Evolutionary conservation across 768 basidiomycete species (phyloP).

Genomic region (Lentinula detonsa): DNA sequence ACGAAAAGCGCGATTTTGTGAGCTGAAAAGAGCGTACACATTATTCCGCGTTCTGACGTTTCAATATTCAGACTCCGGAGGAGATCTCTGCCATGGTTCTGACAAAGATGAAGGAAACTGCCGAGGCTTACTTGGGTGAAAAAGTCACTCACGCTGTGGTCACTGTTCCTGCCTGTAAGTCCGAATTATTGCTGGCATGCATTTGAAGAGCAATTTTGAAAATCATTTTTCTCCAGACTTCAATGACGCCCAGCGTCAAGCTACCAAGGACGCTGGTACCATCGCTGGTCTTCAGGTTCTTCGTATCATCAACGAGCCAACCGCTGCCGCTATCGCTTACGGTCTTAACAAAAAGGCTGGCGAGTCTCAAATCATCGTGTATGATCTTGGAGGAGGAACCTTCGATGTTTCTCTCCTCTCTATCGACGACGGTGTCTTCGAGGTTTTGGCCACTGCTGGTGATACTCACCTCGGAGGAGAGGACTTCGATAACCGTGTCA

Average conservation of each 20-base stretch:
- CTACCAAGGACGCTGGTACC: slow-evolving; percentile 95
- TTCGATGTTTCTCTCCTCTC: slow-evolving; percentile 97
- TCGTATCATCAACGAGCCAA: slow-evolving; percentile 97
- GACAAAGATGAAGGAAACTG: slow-evolving; percentile 98
- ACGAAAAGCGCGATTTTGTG: slow-evolving; percentile 78
- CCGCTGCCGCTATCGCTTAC: slow-evolving; percentile 96
- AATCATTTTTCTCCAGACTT: slow-evolving; percentile 50
- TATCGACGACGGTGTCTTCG: slow-evolving; percentile 91
- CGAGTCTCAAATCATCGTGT: slow-evolving; percentile 94
- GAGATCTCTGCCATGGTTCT: slow-evolving; percentile 96
- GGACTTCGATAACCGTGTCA: slow-evolving; percentile 92
- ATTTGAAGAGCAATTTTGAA: not conserved
- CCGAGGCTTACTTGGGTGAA: slow-evolving; percentile 94
- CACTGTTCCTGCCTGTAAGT: slow-evolving; percentile 91
- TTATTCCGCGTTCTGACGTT: not conserved
- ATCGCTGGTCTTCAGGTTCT: slow-evolving; percentile 94
- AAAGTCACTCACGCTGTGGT: slow-evolving; percentile 97
- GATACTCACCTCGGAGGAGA: slow-evolving; percentile 95
- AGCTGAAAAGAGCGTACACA: slow-evolving; percentile 21
- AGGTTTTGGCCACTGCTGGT: slow-evolving; percentile 87
- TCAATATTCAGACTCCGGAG: slow-evolving; percentile 67
- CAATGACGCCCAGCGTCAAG: slow-evolving; percentile 99
- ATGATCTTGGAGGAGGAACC: slow-evolving; percentile 97
- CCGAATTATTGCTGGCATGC: not conserved
- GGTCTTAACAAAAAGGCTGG: slow-evolving; percentile 95